Evolutionary conservation across 208 protist species (phyloP).

Genomic region (Angomonas ambiguus): DNA sequence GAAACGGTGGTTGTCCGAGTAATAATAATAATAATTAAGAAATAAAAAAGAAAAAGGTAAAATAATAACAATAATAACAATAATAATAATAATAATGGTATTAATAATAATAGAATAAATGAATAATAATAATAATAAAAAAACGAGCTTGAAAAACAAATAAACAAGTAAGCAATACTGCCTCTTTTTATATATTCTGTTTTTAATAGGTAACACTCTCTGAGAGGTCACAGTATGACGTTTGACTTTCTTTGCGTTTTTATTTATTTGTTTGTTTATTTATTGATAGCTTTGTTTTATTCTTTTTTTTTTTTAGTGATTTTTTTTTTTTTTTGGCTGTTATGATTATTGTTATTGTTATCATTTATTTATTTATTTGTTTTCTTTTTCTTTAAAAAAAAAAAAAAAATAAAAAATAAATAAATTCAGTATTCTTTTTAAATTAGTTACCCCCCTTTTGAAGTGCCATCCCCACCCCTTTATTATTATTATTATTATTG

Average conservation of each 20-base stretch:
- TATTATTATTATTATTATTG: slow-evolving; percentile 11
- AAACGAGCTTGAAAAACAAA: too few species aligned
- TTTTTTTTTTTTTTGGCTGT: slow-evolving; percentile 15
- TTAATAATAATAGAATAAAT: too few species aligned
- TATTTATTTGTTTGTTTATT: neutral
- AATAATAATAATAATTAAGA: too few species aligned
- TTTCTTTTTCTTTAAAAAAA: neutral
- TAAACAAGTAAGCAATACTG: too few species aligned
- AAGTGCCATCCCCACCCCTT: neutral
- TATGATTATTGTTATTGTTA: slow-evolving; percentile 7
- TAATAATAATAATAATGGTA: too few species aligned
- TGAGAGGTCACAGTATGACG: slow-evolving; percentile 3
- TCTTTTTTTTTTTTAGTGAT: neutral
- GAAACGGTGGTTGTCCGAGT: too few species aligned
- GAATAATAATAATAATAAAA: too few species aligned
- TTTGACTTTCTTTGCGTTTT: neutral
- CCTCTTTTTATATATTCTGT: too few species aligned
- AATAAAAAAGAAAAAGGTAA: too few species aligned
- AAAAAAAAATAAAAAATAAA: neutral
- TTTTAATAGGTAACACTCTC: too few species aligned
- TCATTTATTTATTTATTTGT: slow-evolving; percentile 8
- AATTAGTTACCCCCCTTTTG: neutral
- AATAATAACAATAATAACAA: too few species aligned
- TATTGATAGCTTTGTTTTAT: neutral
- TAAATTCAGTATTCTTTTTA: neutral